These are phyloP conservation scores for Acorus gramineus DNA, from an alignment of 106 monocot species.

Conservation along the genomic window DNA sequence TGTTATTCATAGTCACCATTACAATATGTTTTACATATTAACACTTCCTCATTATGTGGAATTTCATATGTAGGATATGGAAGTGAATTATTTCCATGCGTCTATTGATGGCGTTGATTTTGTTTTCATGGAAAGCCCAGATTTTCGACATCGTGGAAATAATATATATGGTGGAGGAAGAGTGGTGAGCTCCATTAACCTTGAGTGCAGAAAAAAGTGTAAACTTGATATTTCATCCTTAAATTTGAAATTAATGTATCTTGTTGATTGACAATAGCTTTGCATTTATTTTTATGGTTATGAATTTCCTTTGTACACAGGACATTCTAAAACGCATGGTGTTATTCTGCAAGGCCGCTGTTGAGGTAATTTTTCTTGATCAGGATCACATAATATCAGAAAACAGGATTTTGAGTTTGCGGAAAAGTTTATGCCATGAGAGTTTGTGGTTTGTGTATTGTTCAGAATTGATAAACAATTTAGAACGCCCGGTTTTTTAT, in stretches of 20 bases:
- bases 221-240: background rate
- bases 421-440: too few relatives aligned
- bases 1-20: background rate
- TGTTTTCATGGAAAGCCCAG: constrained; percentile 60
- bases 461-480: too few relatives aligned
- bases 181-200: constrained; percentile 24
- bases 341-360: constrained; percentile 82
- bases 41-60: too few relatives aligned
- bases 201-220: background rate
- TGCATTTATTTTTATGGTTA: background rate
- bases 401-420: too few relatives aligned
- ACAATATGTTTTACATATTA: background rate
- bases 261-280: too few relatives aligned
- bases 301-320: constrained; percentile 17
- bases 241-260: background rate
- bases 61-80: constrained; percentile 42
- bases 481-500: too few relatives aligned
- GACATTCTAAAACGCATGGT: constrained; percentile 80
- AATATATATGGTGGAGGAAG: constrained; percentile 66
- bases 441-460: too few relatives aligned
- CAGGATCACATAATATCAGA: background rate
- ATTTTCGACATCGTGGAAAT: constrained; percentile 42
- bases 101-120: constrained; percentile 92
- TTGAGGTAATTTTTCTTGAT: constrained; percentile 49
- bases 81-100: constrained; percentile 63